Evolutionary conservation across 1,139 yeast genomes (phyloP).

Genomic region (Yamadazyma songkhlaensis): DNA sequence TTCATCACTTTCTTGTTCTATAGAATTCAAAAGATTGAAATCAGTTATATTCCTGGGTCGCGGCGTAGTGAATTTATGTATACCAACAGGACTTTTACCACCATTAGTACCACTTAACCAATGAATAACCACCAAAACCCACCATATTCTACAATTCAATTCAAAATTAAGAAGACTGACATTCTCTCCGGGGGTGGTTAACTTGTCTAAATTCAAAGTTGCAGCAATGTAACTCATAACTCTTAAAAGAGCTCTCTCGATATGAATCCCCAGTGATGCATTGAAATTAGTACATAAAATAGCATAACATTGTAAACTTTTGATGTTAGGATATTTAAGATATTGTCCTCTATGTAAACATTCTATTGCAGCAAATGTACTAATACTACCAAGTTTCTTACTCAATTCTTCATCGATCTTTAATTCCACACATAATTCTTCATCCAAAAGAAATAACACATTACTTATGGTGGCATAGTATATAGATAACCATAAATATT

Average conservation of each 20-base stretch:
- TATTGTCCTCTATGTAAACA: slow-evolving; percentile 30
- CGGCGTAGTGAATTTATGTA: slow-evolving; percentile 21
- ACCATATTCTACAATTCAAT: slow-evolving; percentile 28
- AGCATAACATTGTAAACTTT: slow-evolving; percentile 24
- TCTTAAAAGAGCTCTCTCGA: slow-evolving; percentile 22
- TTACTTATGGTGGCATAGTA: slow-evolving; percentile 30
- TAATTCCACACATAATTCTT: slow-evolving; percentile 15
- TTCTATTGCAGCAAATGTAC: slow-evolving; percentile 28
- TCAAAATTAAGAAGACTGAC: slow-evolving; percentile 18
- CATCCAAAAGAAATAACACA: slow-evolving; percentile 27
- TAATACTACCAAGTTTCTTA: slow-evolving; percentile 22
- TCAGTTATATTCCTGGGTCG: slow-evolving; percentile 19
- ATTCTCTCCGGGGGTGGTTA: slow-evolving; percentile 8
- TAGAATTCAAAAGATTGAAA: slow-evolving; percentile 10
- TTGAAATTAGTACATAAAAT: slow-evolving; percentile 25
- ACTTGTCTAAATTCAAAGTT: slow-evolving; percentile 21
- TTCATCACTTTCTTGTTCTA: slow-evolving; percentile 8
- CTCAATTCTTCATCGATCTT: slow-evolving; percentile 18
- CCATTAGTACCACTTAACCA: slow-evolving; percentile 28
- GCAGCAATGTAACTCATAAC: slow-evolving; percentile 24
- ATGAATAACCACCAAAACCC: slow-evolving; percentile 28
- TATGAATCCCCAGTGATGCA: slow-evolving; percentile 27
- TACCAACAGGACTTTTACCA: slow-evolving; percentile 18
- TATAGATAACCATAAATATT: slow-evolving; percentile 26
- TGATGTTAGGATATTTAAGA: slow-evolving; percentile 25